Conservation (phyloP, 139 green algal species). For the Spirogloea muscicola region DNA sequence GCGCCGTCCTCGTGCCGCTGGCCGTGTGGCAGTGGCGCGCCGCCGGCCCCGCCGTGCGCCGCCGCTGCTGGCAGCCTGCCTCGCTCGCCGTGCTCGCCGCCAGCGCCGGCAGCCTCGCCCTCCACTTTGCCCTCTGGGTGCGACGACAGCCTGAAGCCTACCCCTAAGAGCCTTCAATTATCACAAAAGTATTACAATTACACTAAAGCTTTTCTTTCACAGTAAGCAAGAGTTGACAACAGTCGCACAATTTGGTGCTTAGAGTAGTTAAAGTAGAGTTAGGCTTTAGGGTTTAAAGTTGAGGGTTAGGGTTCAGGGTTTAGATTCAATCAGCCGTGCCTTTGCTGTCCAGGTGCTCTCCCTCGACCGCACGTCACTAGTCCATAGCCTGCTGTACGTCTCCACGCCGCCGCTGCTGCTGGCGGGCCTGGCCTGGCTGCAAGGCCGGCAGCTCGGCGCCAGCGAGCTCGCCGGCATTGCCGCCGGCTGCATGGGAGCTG, state of each 20-base stretch:
- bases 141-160: too few species aligned
- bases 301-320: not conserved
- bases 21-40: conserved; percentile 15
- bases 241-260: too few species aligned
- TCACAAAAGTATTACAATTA: too few species aligned
- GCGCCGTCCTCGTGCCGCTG: conserved; percentile 8
- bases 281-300: too few species aligned
- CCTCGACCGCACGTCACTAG: conserved; percentile 47
- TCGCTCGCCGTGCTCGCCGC: conserved; percentile 5
- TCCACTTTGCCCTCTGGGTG: conserved; percentile 75
- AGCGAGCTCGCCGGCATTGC: conserved; percentile 8
- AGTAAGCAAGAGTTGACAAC: too few species aligned
- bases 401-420: conserved; percentile 70
- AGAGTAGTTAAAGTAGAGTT: too few species aligned
- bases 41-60: not conserved
- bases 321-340: too few species aligned
- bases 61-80: not conserved
- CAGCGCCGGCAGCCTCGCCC: conserved; percentile 59
- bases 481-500: conserved; percentile 7
- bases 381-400: conserved; percentile 75
- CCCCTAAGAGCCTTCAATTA: too few species aligned
- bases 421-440: conserved; percentile 46
- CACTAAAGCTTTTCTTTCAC: too few species aligned
- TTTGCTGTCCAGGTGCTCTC: conserved; percentile 54
- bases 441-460: conserved; percentile 58